A percentile compares a stretch with the other conserved stretches of the same genome.
Evolutionary conservation across 371 early-diverging fungal species (phyloP).

Genomic region (Apophysomyces ossiformis): DNA sequence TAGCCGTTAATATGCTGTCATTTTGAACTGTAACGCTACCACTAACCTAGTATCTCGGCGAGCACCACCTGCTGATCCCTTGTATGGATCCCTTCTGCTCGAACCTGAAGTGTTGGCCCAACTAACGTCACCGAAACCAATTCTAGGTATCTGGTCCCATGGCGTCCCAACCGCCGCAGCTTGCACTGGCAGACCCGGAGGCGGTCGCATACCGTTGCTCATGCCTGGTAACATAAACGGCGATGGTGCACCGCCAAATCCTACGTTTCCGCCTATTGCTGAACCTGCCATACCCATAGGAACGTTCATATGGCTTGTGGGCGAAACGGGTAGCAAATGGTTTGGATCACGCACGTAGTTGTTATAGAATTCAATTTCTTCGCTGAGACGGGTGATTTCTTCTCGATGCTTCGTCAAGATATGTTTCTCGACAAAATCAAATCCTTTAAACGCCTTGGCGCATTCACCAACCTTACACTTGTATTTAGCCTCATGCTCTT

Average conservation of each 20-base stretch:
- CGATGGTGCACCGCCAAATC: slow-evolving; percentile 29
- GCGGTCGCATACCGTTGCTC: slow-evolving; percentile 24
- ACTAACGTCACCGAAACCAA: slow-evolving; percentile 57
- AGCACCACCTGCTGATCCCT: slow-evolving; percentile 19
- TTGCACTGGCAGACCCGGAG: slow-evolving; percentile 21
- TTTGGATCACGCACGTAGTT: slow-evolving; percentile 86
- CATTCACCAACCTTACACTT: slow-evolving; percentile 83
- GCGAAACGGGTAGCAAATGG: slow-evolving; percentile 54
- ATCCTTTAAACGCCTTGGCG: slow-evolving; percentile 93
- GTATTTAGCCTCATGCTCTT: slow-evolving; percentile 84
- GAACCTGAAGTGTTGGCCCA: slow-evolving; percentile 4
- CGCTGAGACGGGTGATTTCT: slow-evolving; percentile 59
- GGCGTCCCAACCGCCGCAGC: slow-evolving; percentile 60
- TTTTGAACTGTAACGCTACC: not conserved
- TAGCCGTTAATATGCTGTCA: not conserved
- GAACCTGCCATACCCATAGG: slow-evolving; percentile 10
- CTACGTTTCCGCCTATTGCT: slow-evolving; percentile 25
- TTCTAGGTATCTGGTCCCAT: slow-evolving; percentile 70
- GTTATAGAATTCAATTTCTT: slow-evolving; percentile 81
- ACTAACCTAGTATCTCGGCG: slow-evolving; percentile 17
- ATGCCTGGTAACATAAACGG: slow-evolving; percentile 30
- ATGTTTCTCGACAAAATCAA: slow-evolving; percentile 94
- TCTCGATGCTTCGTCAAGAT: slow-evolving; percentile 86
- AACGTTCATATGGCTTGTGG: slow-evolving; percentile 9
- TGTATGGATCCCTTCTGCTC: slow-evolving; percentile 13